Evolutionary conservation across 164 flowering plant species (phyloP).

Genomic region (Berberis thunbergii): DNA sequence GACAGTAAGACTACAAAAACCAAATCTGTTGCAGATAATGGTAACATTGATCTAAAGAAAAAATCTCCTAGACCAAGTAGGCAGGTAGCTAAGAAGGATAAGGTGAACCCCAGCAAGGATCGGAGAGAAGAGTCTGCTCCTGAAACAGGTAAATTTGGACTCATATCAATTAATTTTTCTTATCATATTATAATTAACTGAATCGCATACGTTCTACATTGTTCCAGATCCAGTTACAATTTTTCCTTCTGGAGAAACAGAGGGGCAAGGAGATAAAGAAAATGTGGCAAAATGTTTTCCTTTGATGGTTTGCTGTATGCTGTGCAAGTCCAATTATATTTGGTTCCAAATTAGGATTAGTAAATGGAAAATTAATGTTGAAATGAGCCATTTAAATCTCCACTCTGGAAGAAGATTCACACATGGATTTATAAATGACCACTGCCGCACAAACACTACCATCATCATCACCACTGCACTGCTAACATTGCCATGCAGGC

Average conservation of each 20-base stretch:
- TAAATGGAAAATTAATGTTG: too few species aligned
- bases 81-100: constrained; percentile 25
- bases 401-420: too few species aligned
- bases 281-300: constrained; percentile 39
- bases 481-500: too few species aligned
- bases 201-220: background rate
- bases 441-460: too few species aligned
- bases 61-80: constrained; percentile 35
- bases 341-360: too few species aligned
- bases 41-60: constrained; percentile 23
- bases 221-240: constrained; percentile 17
- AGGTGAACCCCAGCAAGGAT: constrained; percentile 22
- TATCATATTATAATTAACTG: background rate
- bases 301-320: background rate
- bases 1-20: constrained; percentile 27
- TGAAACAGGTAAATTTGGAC: constrained; percentile 29
- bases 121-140: constrained; percentile 27
- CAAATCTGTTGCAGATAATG: constrained; percentile 21
- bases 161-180: background rate
- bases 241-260: constrained; percentile 16
- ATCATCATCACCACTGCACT: too few species aligned
- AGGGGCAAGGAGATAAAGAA: constrained; percentile 54
- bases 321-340: background rate
- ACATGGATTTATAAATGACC: too few species aligned
- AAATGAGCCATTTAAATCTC: too few species aligned